Conservation (phyloP, 2,329 filamentous ascomycete genomes). For the Alternaria dauci region DNA sequence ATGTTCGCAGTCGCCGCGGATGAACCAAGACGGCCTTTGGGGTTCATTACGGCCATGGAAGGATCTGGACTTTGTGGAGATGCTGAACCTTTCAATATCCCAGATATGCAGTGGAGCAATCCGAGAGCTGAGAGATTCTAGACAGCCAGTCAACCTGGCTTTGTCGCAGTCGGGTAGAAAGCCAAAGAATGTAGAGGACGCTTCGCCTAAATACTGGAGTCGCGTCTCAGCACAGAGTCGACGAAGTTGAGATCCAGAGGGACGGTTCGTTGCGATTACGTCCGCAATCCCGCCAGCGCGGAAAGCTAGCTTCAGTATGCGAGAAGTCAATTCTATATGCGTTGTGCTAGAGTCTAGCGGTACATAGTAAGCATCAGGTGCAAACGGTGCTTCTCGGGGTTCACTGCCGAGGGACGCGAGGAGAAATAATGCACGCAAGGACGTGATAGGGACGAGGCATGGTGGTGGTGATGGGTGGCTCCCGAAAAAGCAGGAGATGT, state of each 20-base stretch:
- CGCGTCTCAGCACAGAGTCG: not conserved
- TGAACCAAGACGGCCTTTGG: not conserved
- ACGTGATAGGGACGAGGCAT: not conserved
- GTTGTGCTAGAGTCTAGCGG: conserved; percentile 6
- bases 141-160: not conserved
- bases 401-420: not conserved
- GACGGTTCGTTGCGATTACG: conserved; percentile 19
- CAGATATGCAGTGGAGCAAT: conserved; percentile 3
- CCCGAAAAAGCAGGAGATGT: conserved; percentile 28
- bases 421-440: not conserved
- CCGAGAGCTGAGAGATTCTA: not conserved
- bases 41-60: not conserved
- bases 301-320: conserved; percentile 13
- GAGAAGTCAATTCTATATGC: conserved; percentile 24
- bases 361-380: not conserved
- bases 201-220: not conserved
- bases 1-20: not conserved
- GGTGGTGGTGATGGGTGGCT: conserved; percentile 13
- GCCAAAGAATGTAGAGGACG: not conserved
- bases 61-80: not conserved
- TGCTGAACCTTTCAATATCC: not conserved
- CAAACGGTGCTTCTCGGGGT: conserved; percentile 1
- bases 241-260: conserved; percentile 6
- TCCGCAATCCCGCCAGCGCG: conserved; percentile 20
- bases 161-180: not conserved